Evolutionary conservation across 495 filamentous ascomycete species (phyloP).

Genomic region (Penicillium bovifimosum): DNA sequence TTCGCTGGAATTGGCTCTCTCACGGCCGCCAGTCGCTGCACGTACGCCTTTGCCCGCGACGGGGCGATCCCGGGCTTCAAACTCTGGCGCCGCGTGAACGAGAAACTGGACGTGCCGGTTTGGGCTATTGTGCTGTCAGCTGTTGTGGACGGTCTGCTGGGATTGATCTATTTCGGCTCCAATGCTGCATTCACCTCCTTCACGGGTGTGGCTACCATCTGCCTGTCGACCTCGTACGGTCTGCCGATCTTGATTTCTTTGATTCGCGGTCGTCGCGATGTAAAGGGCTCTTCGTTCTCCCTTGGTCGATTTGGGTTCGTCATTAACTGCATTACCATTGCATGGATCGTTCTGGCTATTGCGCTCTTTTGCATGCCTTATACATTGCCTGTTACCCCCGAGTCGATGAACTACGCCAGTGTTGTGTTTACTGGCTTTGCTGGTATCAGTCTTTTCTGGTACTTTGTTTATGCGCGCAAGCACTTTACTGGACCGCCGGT

Average conservation of each 20-base stretch:
- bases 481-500: conserved; percentile 65
- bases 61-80: conserved; percentile 61
- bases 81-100: conserved; percentile 56
- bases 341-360: conserved; percentile 48
- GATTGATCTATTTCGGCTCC: conserved; percentile 59
- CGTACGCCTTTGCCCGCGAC: conserved; percentile 67
- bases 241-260: conserved; percentile 57
- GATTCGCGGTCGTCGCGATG: conserved; percentile 43
- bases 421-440: conserved; percentile 61
- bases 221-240: conserved; percentile 56
- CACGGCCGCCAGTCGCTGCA: conserved; percentile 70
- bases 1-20: conserved; percentile 67
- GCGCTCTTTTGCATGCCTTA: conserved; percentile 54
- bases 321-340: conserved; percentile 46
- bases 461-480: conserved; percentile 63
- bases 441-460: conserved; percentile 54
- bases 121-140: conserved; percentile 54
- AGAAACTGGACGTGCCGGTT: conserved; percentile 51
- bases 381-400: conserved; percentile 41
- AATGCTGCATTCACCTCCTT: conserved; percentile 62
- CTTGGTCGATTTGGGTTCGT: conserved; percentile 47
- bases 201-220: conserved; percentile 62
- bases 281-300: conserved; percentile 44
- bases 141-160: conserved; percentile 49
- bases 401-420: conserved; percentile 55